A percentile compares a stretch with the other conserved stretches of the same genome.
These are phyloP conservation scores for Dalbergia oliveri DNA, from an alignment of 306 rosid genomes.

Conservation along the genomic window DNA sequence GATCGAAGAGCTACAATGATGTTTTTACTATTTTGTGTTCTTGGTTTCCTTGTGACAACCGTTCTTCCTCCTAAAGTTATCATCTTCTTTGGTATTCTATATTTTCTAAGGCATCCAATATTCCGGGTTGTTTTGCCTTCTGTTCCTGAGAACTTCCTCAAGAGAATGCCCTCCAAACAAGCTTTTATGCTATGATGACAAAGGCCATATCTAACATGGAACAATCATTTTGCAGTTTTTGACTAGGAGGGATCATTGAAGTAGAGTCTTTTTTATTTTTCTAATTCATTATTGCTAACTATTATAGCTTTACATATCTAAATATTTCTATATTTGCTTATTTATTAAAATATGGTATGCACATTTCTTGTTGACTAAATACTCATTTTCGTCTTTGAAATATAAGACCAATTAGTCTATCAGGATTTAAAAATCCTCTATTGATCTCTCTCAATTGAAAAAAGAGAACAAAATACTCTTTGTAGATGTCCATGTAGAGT, in stretches of 20 bases:
- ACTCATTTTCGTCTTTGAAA: too few species aligned
- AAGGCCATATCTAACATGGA: not conserved
- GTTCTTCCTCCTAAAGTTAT: conserved; percentile 33
- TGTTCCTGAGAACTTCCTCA: conserved; percentile 43
- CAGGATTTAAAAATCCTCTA: too few species aligned
- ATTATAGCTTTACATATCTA: not conserved
- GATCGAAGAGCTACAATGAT: conserved; percentile 58
- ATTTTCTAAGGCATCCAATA: conserved; percentile 55
- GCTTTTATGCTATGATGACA: conserved; percentile 42
- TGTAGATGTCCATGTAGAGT: too few species aligned
- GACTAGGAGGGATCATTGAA: not conserved
- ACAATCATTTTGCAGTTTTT: not conserved
- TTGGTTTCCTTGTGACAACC: conserved; percentile 33
- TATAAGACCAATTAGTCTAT: too few species aligned
- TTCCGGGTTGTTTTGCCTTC: conserved; percentile 41
- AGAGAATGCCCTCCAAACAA: conserved; percentile 51
- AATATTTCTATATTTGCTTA: not conserved
- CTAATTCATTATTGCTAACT: not conserved
- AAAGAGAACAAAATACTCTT: too few species aligned
- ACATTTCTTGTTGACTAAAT: too few species aligned
- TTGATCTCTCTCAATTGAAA: too few species aligned
- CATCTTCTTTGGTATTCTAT: conserved; percentile 28
- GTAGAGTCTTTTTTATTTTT: not conserved
- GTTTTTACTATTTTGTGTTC: conserved; percentile 47
- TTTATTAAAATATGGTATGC: not conserved